Conservation (phyloP, 2,329 filamentous ascomycete genomes). For the Curvularia spicifera region DNA sequence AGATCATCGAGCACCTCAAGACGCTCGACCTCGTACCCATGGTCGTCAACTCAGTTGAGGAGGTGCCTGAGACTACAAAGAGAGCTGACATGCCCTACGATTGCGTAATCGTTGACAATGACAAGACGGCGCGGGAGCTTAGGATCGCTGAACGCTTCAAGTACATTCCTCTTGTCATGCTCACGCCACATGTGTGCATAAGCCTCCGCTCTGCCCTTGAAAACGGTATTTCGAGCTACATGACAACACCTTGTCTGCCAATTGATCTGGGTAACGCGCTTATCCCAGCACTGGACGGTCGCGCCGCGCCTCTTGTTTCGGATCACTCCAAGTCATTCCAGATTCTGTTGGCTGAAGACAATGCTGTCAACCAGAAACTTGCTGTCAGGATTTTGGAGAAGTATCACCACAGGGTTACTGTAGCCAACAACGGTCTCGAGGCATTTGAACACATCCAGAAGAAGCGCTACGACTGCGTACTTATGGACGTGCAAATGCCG, state of each 20-base stretch:
- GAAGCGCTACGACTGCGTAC: conserved; percentile 91
- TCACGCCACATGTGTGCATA: conserved; percentile 88
- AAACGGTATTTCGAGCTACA: conserved; percentile 96
- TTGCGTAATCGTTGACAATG: conserved; percentile 93
- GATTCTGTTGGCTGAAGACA: conserved; percentile 94
- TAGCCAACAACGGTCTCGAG: conserved; percentile 93
- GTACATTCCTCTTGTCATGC: conserved; percentile 92
- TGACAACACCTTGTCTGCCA: conserved; percentile 93
- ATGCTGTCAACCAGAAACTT: conserved; percentile 93
- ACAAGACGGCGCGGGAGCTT: conserved; percentile 84
- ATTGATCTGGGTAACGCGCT: conserved; percentile 96
- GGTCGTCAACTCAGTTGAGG: conserved; percentile 78
- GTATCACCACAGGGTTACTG: conserved; percentile 89
- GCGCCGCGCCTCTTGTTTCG: conserved; percentile 86
- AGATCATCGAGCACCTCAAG: conserved; percentile 79
- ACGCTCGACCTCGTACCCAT: conserved; percentile 80
- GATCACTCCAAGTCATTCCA: conserved; percentile 96
- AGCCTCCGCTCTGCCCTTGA: conserved; percentile 93
- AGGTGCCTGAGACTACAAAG: conserved; percentile 64
- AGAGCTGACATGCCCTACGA: conserved; percentile 72
- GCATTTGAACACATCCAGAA: conserved; percentile 91
- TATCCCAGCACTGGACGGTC: conserved; percentile 91
- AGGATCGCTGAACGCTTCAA: conserved; percentile 94
- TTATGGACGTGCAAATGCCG: conserved; percentile 99
- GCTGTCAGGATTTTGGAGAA: conserved; percentile 98